phyloP scores from a whole-genome alignment of 768 basidiomycete genomes.

The Lentinula edodes region DNA sequence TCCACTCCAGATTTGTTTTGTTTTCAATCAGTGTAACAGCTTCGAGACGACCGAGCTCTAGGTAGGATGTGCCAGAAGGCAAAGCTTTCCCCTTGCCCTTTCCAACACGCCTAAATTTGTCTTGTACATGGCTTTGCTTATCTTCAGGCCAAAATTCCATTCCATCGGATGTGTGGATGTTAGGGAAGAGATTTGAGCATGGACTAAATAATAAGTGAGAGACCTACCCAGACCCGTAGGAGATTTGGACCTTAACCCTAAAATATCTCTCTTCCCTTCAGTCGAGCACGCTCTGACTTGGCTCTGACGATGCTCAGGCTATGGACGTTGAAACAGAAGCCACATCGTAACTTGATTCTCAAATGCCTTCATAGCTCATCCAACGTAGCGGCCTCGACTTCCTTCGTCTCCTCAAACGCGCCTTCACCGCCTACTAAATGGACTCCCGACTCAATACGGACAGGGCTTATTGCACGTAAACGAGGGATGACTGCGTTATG shows the following conservation, averaged over 20 bases:
- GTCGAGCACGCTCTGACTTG: not conserved
- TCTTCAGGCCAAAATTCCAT: conserved; percentile 73
- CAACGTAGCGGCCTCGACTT: not conserved
- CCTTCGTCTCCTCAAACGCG: not conserved
- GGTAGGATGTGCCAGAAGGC: conserved; percentile 38
- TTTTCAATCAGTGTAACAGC: conserved; percentile 48
- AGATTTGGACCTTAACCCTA: not conserved
- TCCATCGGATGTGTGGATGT: conserved; percentile 43
- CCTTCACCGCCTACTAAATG: conserved; percentile 49
- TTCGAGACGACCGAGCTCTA: conserved; percentile 52
- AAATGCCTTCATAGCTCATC: conserved; percentile 4
- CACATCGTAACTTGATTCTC: not conserved
- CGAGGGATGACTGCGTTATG: conserved; percentile 94
- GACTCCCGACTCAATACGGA: conserved; percentile 81
- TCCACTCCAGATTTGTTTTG: conserved; percentile 48
- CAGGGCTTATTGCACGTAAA: conserved; percentile 91
- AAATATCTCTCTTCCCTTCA: not conserved
- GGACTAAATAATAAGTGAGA: no score
- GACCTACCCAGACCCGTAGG: no score
- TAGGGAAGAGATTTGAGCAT: not conserved
- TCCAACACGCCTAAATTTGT: not conserved
- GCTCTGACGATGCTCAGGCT: conserved; percentile 41
- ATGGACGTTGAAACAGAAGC: conserved; percentile 28
- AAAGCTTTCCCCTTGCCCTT: conserved; percentile 27
- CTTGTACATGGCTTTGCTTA: conserved; percentile 26